Evolutionary conservation across 1,284 basidiomycete genomes (phyloP).

Genomic region (Uromyces viciae-fabae): DNA sequence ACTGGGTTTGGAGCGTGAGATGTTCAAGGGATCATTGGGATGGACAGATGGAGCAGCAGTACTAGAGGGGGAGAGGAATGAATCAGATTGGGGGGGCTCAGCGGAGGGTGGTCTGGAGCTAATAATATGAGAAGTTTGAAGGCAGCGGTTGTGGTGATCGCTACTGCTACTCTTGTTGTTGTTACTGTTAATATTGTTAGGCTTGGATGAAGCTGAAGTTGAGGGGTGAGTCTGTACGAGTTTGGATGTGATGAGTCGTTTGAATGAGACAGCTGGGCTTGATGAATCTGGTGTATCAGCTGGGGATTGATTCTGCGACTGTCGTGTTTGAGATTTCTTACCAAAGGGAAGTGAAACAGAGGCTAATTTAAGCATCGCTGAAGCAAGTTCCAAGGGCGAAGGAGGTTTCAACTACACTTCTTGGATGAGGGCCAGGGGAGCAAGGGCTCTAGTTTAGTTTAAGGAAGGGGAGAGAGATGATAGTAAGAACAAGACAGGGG

Average conservation of each 20-base stretch:
- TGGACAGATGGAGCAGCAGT: no score
- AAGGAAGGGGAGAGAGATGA: no score
- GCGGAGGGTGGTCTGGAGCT: no score
- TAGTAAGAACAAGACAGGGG: no score
- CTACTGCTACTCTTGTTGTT: not conserved
- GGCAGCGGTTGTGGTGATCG: no score
- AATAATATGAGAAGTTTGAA: no score
- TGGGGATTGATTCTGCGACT: slow-evolving; percentile 4
- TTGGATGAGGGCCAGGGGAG: no score
- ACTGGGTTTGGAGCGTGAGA: no score
- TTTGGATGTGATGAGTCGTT: not conserved
- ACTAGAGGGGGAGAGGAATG: not conserved
- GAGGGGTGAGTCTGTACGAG: not conserved
- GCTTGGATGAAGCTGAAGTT: not conserved
- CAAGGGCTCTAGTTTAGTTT: no score
- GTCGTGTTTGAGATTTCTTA: slow-evolving; percentile 15
- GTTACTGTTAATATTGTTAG: not conserved
- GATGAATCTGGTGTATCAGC: not conserved
- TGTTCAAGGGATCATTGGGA: no score
- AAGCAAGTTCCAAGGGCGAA: no score
- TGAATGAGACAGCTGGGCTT: slow-evolving; percentile 8
- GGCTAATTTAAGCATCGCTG: slow-evolving; percentile 13
- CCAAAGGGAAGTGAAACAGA: slow-evolving; percentile 16
- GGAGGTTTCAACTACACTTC: no score
- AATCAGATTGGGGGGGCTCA: not conserved